Percentiles rank a stretch among this genome's conserved stretches.
Evolutionary conservation across 2,329 filamentous ascomycete genomes (phyloP).

Genomic region (Colletotrichum tropicale): DNA sequence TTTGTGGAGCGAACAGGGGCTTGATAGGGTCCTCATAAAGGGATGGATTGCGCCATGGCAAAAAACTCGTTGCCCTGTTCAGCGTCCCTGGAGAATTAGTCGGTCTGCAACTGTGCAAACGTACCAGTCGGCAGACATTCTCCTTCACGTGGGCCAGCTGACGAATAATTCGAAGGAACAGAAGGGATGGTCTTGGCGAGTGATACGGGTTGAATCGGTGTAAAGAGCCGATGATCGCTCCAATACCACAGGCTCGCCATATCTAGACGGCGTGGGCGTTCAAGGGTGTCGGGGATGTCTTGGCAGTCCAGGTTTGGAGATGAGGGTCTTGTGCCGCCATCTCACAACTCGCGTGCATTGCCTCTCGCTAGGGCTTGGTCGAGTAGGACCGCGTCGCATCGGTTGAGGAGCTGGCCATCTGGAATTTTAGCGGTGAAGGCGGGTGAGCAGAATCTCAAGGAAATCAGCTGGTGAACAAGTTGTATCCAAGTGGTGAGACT

Average conservation of each 20-base stretch:
- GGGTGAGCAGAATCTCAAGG: neutral
- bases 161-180: neutral
- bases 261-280: neutral
- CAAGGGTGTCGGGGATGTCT: neutral
- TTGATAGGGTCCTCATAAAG: neutral
- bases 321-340: constrained; percentile 12
- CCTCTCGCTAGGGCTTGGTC: neutral
- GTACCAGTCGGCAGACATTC: neutral
- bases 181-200: neutral
- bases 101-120: neutral
- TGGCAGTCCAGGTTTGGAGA: constrained; percentile 7
- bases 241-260: neutral
- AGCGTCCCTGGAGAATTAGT: neutral
- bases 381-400: neutral
- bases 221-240: neutral
- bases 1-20: neutral
- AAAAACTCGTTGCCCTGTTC: neutral
- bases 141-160: constrained; percentile 9
- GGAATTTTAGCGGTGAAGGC: constrained; percentile 6
- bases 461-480: neutral
- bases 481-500: constrained; percentile 8
- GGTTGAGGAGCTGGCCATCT: neutral
- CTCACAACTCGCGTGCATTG: constrained; percentile 15
- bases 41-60: neutral
- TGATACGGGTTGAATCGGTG: neutral